Percentiles rank a stretch among this genome's conserved stretches.
Evolutionary conservation across 805 yeast genomes (phyloP).

Genomic region (Yamadazyma endophytica): DNA sequence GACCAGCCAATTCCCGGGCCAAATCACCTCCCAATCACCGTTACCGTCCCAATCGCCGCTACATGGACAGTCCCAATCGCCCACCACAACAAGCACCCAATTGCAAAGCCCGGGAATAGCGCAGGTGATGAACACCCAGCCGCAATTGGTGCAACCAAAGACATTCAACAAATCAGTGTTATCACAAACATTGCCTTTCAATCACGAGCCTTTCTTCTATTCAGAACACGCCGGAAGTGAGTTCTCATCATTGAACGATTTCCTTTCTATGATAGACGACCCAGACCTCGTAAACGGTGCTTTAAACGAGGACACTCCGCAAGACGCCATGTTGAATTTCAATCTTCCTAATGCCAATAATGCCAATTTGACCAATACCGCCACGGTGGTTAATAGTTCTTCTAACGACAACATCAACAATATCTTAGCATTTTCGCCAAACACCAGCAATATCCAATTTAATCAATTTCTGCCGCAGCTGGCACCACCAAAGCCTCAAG

Average conservation of each 20-base stretch:
- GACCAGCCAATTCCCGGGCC: too few species aligned
- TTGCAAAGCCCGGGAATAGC: slow-evolving; percentile 3
- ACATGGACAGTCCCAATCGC: slow-evolving; percentile 1
- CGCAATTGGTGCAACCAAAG: slow-evolving; percentile 5
- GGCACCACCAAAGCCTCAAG: not conserved
- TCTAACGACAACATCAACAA: not conserved
- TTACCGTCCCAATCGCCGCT: slow-evolving; percentile 1
- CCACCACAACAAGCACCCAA: slow-evolving; percentile 5
- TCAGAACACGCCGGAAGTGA: slow-evolving; percentile 93
- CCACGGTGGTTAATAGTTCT: too few species aligned
- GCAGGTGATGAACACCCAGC: not conserved
- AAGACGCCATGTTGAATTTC: slow-evolving; percentile 20
- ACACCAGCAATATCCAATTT: slow-evolving; percentile 12
- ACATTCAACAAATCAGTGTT: slow-evolving; percentile 22
- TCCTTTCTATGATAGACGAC: slow-evolving; percentile 85
- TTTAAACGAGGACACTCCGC: slow-evolving; percentile 21
- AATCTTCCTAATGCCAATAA: slow-evolving; percentile 13
- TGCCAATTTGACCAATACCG: slow-evolving; percentile 13
- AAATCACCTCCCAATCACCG: not conserved
- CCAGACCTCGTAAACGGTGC: slow-evolving; percentile 59
- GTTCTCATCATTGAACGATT: slow-evolving; percentile 84
- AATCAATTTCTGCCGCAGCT: slow-evolving; percentile 2
- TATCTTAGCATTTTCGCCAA: slow-evolving; percentile 28
- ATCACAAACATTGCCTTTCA: slow-evolving; percentile 38
- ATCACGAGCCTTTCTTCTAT: slow-evolving; percentile 74